A percentile compares a stretch with the other conserved stretches of the same genome.
These are phyloP conservation scores for Nadsonia commutata DNA, from an alignment of 1,139 yeast species.

Conservation along the genomic window DNA sequence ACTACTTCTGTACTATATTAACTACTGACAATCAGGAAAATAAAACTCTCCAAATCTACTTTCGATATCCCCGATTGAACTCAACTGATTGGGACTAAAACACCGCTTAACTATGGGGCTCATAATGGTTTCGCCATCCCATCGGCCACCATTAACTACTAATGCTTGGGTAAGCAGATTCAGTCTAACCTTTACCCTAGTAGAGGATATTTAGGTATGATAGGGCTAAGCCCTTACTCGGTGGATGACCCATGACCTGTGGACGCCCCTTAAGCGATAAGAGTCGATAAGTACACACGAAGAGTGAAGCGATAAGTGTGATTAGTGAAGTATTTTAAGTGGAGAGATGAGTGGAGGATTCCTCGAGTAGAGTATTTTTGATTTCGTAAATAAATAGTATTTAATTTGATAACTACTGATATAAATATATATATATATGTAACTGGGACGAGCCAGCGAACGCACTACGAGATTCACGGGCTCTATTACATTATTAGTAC, in stretches of 20 bases:
- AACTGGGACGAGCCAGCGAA: no score
- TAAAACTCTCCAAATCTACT: background rate
- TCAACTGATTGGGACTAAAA: background rate
- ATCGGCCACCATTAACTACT: conserved; percentile 3
- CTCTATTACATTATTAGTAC: no score
- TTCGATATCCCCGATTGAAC: conserved; percentile 1
- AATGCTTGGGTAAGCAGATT: conserved; percentile 8
- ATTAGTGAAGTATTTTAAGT: no score
- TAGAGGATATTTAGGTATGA: background rate
- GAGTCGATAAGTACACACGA: no score
- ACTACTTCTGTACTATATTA: conserved; percentile 2
- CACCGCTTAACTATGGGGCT: background rate
- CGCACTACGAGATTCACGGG: no score
- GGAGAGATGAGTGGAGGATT: no score
- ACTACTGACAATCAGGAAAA: background rate
- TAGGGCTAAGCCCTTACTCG: conserved; percentile 9
- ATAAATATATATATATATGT: no score
- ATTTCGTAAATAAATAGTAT: no score
- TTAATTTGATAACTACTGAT: no score
- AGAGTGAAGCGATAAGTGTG: no score
- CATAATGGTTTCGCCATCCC: no score
- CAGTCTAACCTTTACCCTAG: background rate
- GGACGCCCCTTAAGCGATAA: background rate
- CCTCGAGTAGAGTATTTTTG: no score
- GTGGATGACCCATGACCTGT: background rate